phyloP scores from a whole-genome alignment of 208 protist species.

The Leishmania braziliensis region DNA sequence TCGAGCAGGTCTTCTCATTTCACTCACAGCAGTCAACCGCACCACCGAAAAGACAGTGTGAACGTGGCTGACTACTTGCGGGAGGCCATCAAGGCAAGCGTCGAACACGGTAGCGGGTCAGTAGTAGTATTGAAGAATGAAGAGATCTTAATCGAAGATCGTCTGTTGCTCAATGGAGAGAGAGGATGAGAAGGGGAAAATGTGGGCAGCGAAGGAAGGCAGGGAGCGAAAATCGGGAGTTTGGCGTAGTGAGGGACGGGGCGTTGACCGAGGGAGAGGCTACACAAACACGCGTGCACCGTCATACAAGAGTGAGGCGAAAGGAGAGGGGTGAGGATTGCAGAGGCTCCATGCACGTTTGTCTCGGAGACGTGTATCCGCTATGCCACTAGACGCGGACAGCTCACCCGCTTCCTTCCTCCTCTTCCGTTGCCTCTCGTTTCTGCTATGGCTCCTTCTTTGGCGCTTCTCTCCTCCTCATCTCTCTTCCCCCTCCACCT shows the following conservation, averaged over 20 bases:
- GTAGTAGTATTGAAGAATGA: neutral
- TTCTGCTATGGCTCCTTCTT: neutral
- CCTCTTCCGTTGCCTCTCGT: neutral
- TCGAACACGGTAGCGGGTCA: neutral
- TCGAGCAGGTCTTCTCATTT: neutral
- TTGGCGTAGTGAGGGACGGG: neutral
- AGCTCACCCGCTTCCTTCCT: neutral
- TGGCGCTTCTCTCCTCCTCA: no score
- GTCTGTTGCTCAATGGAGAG: neutral
- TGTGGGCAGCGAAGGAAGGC: neutral
- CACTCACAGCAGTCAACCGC: neutral
- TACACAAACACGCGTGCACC: neutral
- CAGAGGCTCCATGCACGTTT: neutral
- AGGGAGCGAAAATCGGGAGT: neutral
- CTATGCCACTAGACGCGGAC: neutral
- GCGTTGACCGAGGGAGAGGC: neutral
- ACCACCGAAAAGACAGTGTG: neutral
- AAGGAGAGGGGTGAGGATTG: neutral
- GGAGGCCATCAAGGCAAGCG: neutral
- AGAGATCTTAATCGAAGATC: neutral
- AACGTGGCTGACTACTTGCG: neutral
- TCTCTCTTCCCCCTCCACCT: neutral
- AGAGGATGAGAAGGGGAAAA: neutral
- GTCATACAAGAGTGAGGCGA: neutral
- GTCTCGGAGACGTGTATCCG: neutral